Evolutionary conservation across 2,329 filamentous ascomycete species (phyloP).

Genomic region (Rutstroemia sydowiana): DNA sequence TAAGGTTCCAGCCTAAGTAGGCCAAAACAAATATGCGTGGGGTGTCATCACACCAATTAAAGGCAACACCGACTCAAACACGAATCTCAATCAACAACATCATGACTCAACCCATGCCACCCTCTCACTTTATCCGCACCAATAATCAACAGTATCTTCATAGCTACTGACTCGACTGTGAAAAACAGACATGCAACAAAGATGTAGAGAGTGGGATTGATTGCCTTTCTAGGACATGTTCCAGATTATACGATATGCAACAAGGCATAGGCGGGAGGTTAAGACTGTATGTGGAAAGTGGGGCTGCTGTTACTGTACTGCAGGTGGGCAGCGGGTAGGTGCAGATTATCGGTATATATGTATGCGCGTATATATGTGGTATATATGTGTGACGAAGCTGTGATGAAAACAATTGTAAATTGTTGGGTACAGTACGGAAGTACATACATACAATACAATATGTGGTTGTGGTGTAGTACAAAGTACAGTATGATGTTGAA

Average conservation of each 20-base stretch:
- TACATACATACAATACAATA: background rate
- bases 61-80: background rate
- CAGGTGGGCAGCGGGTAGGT: too few relatives aligned
- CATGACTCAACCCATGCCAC: background rate
- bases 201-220: background rate
- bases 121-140: background rate
- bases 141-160: background rate
- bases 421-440: too few relatives aligned
- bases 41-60: too few relatives aligned
- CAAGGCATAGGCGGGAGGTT: background rate
- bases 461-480: too few relatives aligned
- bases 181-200: conserved; percentile 8
- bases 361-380: too few relatives aligned
- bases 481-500: background rate
- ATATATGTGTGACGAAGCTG: too few relatives aligned
- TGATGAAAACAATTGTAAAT: too few relatives aligned
- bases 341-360: too few relatives aligned
- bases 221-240: background rate
- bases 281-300: too few relatives aligned
- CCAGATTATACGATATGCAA: background rate
- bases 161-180: conserved; percentile 9
- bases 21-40: too few relatives aligned
- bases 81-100: background rate
- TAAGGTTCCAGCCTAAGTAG: too few relatives aligned
- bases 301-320: too few relatives aligned